phyloP scores from a whole-genome alignment of 495 filamentous ascomycete species.

The Penicillium silybi region DNA sequence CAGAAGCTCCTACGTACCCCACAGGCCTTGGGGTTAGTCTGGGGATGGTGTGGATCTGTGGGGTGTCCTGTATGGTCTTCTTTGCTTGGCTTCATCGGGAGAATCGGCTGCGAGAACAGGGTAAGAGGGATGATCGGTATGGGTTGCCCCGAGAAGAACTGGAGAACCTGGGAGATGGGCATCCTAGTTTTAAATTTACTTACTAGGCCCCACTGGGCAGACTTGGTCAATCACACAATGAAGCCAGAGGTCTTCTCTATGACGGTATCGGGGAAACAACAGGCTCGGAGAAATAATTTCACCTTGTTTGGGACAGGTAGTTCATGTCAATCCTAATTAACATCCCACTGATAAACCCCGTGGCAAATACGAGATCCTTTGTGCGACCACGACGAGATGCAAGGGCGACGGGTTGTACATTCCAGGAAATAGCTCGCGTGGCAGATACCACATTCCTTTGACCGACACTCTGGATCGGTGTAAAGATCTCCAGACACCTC shows the following conservation, averaged over 20 bases:
- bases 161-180: slow-evolving; percentile 57
- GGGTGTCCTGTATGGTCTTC: slow-evolving; percentile 33
- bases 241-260: background rate
- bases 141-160: slow-evolving; percentile 39
- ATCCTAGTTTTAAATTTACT: slow-evolving; percentile 54
- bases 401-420: background rate
- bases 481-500: background rate
- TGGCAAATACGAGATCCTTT: background rate
- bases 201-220: slow-evolving; percentile 22
- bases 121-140: slow-evolving; percentile 49
- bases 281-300: background rate
- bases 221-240: background rate
- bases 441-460: background rate
- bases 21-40: slow-evolving; percentile 48
- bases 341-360: background rate
- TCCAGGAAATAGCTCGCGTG: background rate
- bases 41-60: slow-evolving; percentile 50
- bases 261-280: background rate
- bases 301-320: background rate
- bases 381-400: background rate
- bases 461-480: slow-evolving; percentile 1
- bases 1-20: slow-evolving; percentile 45
- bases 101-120: slow-evolving; percentile 51
- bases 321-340: background rate
- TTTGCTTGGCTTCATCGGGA: slow-evolving; percentile 46